Base-by-base conservation (phyloP, 176 grass and related monocot genomes). In the Musa beccarii region DNA sequence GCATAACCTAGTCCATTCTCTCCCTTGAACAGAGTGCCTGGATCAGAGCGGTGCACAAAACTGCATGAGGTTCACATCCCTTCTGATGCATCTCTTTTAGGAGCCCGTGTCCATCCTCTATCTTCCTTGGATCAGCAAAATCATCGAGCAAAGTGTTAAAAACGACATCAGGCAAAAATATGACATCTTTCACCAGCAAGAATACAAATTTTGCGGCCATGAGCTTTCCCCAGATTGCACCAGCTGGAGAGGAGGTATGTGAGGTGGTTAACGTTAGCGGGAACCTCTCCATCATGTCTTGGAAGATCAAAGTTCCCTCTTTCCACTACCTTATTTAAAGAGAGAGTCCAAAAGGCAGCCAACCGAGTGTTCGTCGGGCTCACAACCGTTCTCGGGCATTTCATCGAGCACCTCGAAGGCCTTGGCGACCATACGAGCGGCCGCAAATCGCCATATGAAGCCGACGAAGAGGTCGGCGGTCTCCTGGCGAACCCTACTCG, bases 41-140 rank as follows among this genome's bases (percentile, higher is more conserved):
- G 83, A 98, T 98, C 64, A 98, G 69, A 13, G 94, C 91, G 49
- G 88, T 98, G 89, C 91, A 98, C 17, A 88, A 98, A 73, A 98
- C 85, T 0, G 89, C 84, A 67, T 92, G 93, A 19, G 90, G 94
- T 25, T 84, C 82, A 52, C 88, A 93, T 1, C 86, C 76, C 29
- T 85, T 89, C 23, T 75, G 65, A 23, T 86, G 76, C 95, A 98
- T 98, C 82, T 89, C 88, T 75, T 80, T 84, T 16, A 84, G 7
- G 10, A 98, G 74, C 57, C 87, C 88, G 79, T 89, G 91, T 23
- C 84, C 80, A 76, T 98, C 94, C 85, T 98, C 90, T 63, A 98
- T 87, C 68, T 89, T 83, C 9, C 94, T 86, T 6, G 89, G 88
- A 13, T 86, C 85, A 26, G 89, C 78, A 67, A 98, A 89, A 1